Conservation (phyloP, 202 grass and related monocot species). For the Saccharum hybrid region DNA sequence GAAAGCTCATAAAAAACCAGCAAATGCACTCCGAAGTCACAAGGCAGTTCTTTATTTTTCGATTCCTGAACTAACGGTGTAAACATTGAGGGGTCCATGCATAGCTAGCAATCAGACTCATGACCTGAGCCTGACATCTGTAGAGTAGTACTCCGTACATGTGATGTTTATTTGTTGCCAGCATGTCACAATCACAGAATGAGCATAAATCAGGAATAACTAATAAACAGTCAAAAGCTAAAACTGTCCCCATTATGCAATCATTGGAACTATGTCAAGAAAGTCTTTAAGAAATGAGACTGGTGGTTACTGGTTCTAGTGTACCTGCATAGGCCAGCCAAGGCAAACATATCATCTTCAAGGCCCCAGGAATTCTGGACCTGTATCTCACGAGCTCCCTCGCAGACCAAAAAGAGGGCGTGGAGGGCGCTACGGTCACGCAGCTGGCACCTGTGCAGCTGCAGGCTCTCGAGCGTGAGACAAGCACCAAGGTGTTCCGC, state of each 20-base stretch:
- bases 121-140: background rate
- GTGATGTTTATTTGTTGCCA: background rate
- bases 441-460: slow-evolving; percentile 80
- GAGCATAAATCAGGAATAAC: slow-evolving; percentile 27
- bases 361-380: slow-evolving; percentile 92
- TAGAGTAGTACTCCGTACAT: background rate
- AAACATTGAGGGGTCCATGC: slow-evolving; percentile 34
- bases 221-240: no score
- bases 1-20: background rate
- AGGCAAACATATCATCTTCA: slow-evolving; percentile 76
- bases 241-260: slow-evolving; percentile 34
- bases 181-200: slow-evolving; percentile 41
- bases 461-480: slow-evolving; percentile 78
- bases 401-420: slow-evolving; percentile 81
- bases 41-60: slow-evolving; percentile 1
- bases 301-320: slow-evolving; percentile 37
- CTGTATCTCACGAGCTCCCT: slow-evolving; percentile 69
- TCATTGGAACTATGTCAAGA: slow-evolving; percentile 42
- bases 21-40: background rate
- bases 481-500: slow-evolving; percentile 83
- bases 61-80: slow-evolving; percentile 11
- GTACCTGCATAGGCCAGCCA: slow-evolving; percentile 76
- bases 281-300: slow-evolving; percentile 30
- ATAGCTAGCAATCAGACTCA: background rate
- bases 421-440: slow-evolving; percentile 61